Base-by-base conservation (phyloP, 192 early-diverging fungal species). In the Glomus cerebriforme region DNA sequence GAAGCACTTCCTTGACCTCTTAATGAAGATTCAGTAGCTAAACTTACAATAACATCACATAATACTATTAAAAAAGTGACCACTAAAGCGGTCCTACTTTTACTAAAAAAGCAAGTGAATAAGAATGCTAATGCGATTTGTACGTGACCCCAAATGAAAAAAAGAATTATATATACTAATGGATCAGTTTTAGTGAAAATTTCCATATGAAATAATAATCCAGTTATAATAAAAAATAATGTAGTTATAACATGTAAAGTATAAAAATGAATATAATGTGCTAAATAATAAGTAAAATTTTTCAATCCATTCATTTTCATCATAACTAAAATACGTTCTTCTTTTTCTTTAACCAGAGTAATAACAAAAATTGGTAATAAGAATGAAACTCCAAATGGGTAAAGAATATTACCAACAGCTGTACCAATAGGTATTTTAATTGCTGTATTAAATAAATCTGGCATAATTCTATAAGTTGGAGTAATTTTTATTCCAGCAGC, bases 301-400 rank as follows among this genome's bases (percentile, higher is more conserved):
- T 89, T 91, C 80, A 92, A 76, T 26, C 91, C 91, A 76, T 92
- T 93, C 90, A 93, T 92, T 74, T 81, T 79, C 92, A 93, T 93
- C 92, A 93, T 93, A 10, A 88, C 86, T 22, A 91, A 77, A 69
- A 92, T 89, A 32, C 90, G 78, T 19, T 88, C 88, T 66, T 94
- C 92, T 84, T 94, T 93, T 80, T 94, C 92, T 74, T 88, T 83
- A 63, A 93, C 91, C 34, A 94, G 77, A 26, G 79, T 89, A 43
- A 93, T 88, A 0, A 89, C 88, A 80, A 94, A 94, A 32, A 92
- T 91, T 4, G 92, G 92, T 2, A 94, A 76, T 80, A 94, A 65
- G 82, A 94, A 94, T 2, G 85, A 87, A 7, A 94, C 84, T 4
- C 90, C 93, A 72, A 92, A 94, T 13, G 93, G 93, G 80, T 88